phyloP scores from a whole-genome alignment of 2,329 filamentous ascomycete species.

The Penicillium hordei region DNA sequence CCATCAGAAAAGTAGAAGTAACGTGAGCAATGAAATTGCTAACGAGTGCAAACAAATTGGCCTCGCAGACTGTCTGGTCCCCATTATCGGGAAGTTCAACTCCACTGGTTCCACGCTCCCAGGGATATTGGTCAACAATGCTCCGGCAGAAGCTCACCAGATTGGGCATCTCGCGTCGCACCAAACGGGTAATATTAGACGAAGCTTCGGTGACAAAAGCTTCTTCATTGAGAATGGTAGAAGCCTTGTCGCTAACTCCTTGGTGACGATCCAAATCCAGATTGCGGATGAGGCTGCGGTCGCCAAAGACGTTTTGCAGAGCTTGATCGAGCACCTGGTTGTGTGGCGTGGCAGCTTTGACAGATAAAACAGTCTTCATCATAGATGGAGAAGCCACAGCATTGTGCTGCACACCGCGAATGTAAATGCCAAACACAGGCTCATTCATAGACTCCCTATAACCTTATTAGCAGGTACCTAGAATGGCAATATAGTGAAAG shows the following conservation, averaged over 20 bases:
- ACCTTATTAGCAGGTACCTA: conserved; percentile 13
- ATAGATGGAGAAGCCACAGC: conserved; percentile 53
- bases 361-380: conserved; percentile 41
- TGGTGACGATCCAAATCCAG: conserved; percentile 36
- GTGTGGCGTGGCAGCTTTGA: conserved; percentile 30
- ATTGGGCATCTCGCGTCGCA: conserved; percentile 52
- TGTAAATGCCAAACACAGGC: conserved; percentile 51
- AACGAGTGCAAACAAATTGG: conserved; percentile 53
- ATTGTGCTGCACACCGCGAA: conserved; percentile 52
- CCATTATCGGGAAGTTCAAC: conserved; percentile 45
- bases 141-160: conserved; percentile 61
- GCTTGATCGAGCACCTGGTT: conserved; percentile 35
- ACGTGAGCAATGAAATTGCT: conserved; percentile 58
- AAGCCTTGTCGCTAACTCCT: conserved; percentile 39
- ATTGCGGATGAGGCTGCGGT: conserved; percentile 38
- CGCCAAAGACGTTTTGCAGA: conserved; percentile 47
- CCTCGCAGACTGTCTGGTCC: conserved; percentile 50
- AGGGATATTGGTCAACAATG: conserved; percentile 60
- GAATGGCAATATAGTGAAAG: background rate
- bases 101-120: conserved; percentile 56
- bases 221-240: conserved; percentile 48
- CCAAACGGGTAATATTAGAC: conserved; percentile 36
- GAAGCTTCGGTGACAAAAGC: conserved; percentile 48
- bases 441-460: conserved; percentile 39
- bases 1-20: conserved; percentile 52